A percentile compares a stretch with the other conserved stretches of the same genome.
Conservation (phyloP, 169 alveolate species). For the Eimeria acervulina region DNA sequence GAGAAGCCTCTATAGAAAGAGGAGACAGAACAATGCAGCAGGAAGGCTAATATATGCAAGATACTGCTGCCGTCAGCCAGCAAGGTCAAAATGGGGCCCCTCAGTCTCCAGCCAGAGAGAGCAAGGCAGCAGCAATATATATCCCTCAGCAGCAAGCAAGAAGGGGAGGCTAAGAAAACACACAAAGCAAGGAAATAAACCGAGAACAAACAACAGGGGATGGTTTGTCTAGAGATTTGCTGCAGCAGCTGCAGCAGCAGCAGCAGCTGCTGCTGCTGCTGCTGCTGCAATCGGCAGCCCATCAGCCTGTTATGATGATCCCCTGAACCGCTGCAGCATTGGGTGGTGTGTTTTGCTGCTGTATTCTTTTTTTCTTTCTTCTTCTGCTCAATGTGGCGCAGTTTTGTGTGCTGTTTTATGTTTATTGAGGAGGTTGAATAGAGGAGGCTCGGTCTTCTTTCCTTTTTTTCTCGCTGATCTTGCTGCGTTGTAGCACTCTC, state of each 20-base stretch:
- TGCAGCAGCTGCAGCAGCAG: conserved; percentile 5
- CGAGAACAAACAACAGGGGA: background rate
- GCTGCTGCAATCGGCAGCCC: conserved; percentile 61
- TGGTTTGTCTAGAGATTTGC: conserved; percentile 9
- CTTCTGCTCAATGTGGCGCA: conserved; percentile 31
- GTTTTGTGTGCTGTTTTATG: conserved; percentile 40
- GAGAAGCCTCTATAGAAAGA: background rate
- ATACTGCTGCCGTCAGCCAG: background rate
- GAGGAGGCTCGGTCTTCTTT: background rate
- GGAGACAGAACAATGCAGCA: background rate
- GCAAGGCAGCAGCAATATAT: background rate
- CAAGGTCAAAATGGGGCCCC: conserved; percentile 42
- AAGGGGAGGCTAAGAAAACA: background rate
- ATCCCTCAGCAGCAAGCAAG: background rate
- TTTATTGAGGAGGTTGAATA: background rate
- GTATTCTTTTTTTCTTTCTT: background rate
- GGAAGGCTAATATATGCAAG: background rate
- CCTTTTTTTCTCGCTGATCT: conserved; percentile 2
- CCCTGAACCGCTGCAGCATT: conserved; percentile 50
- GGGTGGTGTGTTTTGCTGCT: background rate
- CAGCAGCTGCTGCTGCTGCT: conserved; percentile 3
- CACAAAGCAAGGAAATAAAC: background rate
- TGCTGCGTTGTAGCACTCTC: conserved; percentile 28
- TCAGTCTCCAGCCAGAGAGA: background rate
- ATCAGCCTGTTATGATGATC: conserved; percentile 43